Evolutionary conservation across 768 basidiomycete species (phyloP).

Genomic region (Xanthoconium purpureum): DNA sequence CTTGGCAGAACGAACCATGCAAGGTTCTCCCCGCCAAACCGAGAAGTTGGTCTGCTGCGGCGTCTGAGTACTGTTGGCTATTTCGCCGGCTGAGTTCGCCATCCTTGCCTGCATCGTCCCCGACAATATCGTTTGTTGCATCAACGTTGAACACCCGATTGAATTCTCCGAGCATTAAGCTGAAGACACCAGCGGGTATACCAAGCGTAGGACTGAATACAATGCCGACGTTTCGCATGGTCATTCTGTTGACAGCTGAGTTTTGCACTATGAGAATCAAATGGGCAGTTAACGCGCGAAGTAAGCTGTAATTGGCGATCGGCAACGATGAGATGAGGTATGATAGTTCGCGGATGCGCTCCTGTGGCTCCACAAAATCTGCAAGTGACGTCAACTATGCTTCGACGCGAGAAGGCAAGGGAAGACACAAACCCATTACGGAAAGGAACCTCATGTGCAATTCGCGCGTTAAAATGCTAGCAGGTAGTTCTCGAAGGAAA

Average conservation of each 20-base stretch:
- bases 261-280: constrained; percentile 94
- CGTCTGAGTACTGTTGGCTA: constrained; percentile 79
- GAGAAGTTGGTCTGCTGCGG: constrained; percentile 78
- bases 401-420: constrained; percentile 1
- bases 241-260: constrained; percentile 92
- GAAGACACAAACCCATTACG: constrained; percentile 76
- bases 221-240: constrained; percentile 96
- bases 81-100: constrained; percentile 62
- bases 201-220: constrained; percentile 97
- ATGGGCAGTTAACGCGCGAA: constrained; percentile 92
- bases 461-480: constrained; percentile 88
- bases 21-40: constrained; percentile 72
- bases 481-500: constrained; percentile 90
- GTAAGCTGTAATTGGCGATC: constrained; percentile 87
- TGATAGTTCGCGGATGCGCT: constrained; percentile 84
- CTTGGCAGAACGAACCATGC: constrained; percentile 45
- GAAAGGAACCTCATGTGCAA: constrained; percentile 87
- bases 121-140: constrained; percentile 25
- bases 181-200: constrained; percentile 97
- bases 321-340: constrained; percentile 85
- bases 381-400: constrained; percentile 15
- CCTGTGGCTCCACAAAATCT: constrained; percentile 89
- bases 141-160: constrained; percentile 90
- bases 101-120: constrained; percentile 27
- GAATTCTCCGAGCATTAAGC: constrained; percentile 91